Base-by-base conservation (phyloP, 1,139 yeast species). In the Trichomonascaceae sp. region DNA sequence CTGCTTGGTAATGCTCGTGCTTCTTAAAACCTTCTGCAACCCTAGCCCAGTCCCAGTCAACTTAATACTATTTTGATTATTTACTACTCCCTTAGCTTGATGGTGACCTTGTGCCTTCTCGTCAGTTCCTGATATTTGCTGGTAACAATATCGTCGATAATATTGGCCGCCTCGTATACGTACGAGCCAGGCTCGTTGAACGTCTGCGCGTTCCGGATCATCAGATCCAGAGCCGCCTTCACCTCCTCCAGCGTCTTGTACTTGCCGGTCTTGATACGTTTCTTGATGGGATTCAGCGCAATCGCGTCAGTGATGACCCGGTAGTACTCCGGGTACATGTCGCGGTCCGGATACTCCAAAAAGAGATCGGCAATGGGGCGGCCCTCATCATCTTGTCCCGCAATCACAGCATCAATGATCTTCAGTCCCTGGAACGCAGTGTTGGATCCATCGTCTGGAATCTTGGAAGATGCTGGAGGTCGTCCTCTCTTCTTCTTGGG, bases 141-240 rank as follows among this genome's bases (percentile, higher is more conserved):
- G 26, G 43, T 41, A 5, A 52, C 48, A 6, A 43, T 40, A 16
- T 32, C 39, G 31, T 77, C 81, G 42, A 87, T 64, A 5, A 57
- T 59, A 25, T 58, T 59, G 0, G 97, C 93, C 59, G 85, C 95
- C 34, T 73, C 68, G 47, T 76, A 81, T 13, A 87, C 87, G 40
- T 78, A 54, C 1, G 95, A 82, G 0, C 89, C 94, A 50, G 82
- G 95, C 51, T 85, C 92, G 47, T 87, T 87, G 55, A 85, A 87
- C 20, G 73, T 70, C 41, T 76, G 69, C 1, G 96, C 96, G 56
- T 87, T 87, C 36, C 72, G 67, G 54, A 82, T 79, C 71, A 87
- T 81, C 45, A 77, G 64, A 44, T 79, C 79, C 39, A 82, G 61
- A 48, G 81, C 94, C 40, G 71, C 77, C 38, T 77, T 60, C 37